Evolutionary conservation across 2,329 filamentous ascomycete genomes (phyloP).

Genomic region (Didymella glomerata): DNA sequence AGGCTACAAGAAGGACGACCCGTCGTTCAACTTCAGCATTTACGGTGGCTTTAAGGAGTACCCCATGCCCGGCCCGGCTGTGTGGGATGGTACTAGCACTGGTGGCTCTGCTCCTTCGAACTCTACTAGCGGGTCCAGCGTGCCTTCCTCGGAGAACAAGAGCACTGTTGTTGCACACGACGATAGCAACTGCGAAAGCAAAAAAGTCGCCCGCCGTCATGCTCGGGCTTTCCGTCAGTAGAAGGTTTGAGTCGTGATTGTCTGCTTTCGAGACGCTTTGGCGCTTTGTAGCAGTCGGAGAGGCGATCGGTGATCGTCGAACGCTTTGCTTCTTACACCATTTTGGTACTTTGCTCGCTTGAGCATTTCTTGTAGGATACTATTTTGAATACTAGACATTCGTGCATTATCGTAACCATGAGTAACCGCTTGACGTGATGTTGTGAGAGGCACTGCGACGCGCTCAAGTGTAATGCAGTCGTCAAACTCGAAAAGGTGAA

Average conservation of each 20-base stretch:
- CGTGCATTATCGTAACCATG: background rate
- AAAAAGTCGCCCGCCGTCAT: background rate
- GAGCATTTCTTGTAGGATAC: background rate
- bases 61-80: background rate
- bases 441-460: too few species aligned
- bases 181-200: background rate
- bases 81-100: background rate
- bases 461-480: background rate
- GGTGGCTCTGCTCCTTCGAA: background rate
- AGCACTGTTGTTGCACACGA: background rate
- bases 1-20: constrained; percentile 45
- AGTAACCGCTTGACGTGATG: background rate
- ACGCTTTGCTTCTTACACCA: background rate
- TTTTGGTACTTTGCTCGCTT: background rate
- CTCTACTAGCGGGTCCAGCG: background rate
- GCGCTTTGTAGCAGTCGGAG: background rate
- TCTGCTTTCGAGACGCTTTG: background rate
- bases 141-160: background rate
- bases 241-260: background rate
- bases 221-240: background rate
- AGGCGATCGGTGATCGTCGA: background rate
- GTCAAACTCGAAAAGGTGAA: background rate
- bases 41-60: background rate
- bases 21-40: constrained; percentile 12
- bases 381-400: background rate